Percentiles rank a stretch among this genome's conserved stretches.
These are phyloP conservation scores for Dianthus caryophyllus DNA, from an alignment of 148 eudicot genomes.

Conservation along the genomic window DNA sequence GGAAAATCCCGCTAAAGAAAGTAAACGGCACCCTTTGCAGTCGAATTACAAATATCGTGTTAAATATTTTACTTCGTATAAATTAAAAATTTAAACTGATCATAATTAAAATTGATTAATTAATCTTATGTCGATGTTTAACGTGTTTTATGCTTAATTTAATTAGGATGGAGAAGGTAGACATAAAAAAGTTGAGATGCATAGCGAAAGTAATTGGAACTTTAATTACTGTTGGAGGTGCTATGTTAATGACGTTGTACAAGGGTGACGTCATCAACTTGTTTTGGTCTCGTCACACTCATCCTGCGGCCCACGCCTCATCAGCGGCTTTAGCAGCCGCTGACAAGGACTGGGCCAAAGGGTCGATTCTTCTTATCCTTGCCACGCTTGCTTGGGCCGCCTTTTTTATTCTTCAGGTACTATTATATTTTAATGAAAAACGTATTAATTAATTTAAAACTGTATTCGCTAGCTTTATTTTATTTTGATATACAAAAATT, in stretches of 20 bases:
- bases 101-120: neutral
- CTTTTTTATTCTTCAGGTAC: conserved; percentile 82
- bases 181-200: conserved; percentile 63
- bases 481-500: neutral
- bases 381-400: conserved; percentile 91
- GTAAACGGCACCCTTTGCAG: no score
- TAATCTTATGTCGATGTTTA: neutral
- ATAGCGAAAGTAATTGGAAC: conserved; percentile 93
- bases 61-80: no score
- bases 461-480: neutral
- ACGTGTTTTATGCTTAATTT: neutral
- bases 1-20: no score
- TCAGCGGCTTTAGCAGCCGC: conserved; percentile 18
- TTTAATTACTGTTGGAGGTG: conserved; percentile 78
- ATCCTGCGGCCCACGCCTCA: conserved; percentile 26
- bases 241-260: conserved; percentile 93
- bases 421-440: neutral
- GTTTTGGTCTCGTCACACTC: conserved; percentile 48
- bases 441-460: neutral
- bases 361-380: conserved; percentile 70
- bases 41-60: no score
- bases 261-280: conserved; percentile 61
- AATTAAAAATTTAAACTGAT: neutral
- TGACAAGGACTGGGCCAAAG: conserved; percentile 71
- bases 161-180: conserved; percentile 76